A percentile compares a stretch with the other conserved stretches of the same genome.
phyloP scores from a whole-genome alignment of 192 early-diverging fungal species.

The Backusella tarrabulga region DNA sequence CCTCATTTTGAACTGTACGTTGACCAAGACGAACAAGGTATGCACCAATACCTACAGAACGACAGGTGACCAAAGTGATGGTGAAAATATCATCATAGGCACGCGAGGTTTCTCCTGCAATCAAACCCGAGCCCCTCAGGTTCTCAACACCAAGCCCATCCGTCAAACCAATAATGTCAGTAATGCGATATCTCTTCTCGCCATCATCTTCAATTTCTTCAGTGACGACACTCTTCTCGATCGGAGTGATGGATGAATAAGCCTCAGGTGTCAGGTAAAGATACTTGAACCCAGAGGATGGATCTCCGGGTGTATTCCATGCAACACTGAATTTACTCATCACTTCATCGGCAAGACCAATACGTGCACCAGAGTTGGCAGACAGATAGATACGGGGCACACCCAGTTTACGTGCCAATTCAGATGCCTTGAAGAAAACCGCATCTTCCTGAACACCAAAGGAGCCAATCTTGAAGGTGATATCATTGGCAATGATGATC shows the following conservation, averaged over 20 bases:
- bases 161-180: constrained; percentile 79
- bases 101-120: constrained; percentile 93
- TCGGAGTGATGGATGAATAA: constrained; percentile 57
- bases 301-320: constrained; percentile 82
- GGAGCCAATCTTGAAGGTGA: constrained; percentile 95
- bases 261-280: constrained; percentile 81
- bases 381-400: constrained; percentile 93
- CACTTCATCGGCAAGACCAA: constrained; percentile 94
- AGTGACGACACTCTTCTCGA: constrained; percentile 67
- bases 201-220: constrained; percentile 70
- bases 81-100: constrained; percentile 99
- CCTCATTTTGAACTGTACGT: constrained; percentile 96
- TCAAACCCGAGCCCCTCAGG: constrained; percentile 92
- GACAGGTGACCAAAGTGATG: constrained; percentile 91
- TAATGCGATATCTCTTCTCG: constrained; percentile 75
- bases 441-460: constrained; percentile 93
- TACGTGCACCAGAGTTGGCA: constrained; percentile 97
- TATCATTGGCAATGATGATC: constrained; percentile 97
- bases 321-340: constrained; percentile 79
- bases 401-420: constrained; percentile 81
- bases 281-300: constrained; percentile 88
- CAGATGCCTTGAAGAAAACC: constrained; percentile 90
- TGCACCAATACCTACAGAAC: constrained; percentile 97
- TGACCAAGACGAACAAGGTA: constrained; percentile 98
- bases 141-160: constrained; percentile 97